Conservation (phyloP, 2,329 filamentous ascomycete genomes). For the Verruconis gallopava region DNA sequence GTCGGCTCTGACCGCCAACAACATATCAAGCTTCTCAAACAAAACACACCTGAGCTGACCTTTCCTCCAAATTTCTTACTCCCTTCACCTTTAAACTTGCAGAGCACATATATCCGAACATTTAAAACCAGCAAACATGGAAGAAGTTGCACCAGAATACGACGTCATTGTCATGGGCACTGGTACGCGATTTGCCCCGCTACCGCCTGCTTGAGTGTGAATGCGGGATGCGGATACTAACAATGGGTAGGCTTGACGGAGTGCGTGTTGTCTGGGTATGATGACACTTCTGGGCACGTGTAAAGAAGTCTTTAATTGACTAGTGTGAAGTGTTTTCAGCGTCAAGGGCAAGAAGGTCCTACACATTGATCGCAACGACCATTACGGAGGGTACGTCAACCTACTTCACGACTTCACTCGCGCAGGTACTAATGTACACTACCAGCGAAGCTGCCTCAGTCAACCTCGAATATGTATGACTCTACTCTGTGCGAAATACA, state of each 20-base stretch:
- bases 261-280: constrained; percentile 94
- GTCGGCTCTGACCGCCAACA: not conserved
- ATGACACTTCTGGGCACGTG: constrained; percentile 2
- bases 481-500: not conserved
- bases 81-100: not conserved
- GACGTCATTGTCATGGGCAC: constrained; percentile 98
- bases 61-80: not conserved
- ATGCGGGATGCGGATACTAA: constrained; percentile 5
- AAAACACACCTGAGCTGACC: not conserved
- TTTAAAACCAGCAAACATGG: constrained; percentile 49
- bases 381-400: constrained; percentile 79
- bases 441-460: constrained; percentile 83
- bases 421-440: constrained; percentile 15
- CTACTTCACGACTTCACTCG: not conserved
- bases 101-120: not conserved
- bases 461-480: constrained; percentile 79
- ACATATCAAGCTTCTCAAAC: not conserved
- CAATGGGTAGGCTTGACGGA: constrained; percentile 70
- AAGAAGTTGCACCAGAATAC: constrained; percentile 96
- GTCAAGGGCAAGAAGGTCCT: constrained; percentile 99
- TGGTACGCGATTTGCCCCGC: too few relatives aligned
- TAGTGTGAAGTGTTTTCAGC: constrained; percentile 61
- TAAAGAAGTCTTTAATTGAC: constrained; percentile 13
- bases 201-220: constrained; percentile 23
- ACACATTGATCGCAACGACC: constrained; percentile 96